Evolutionary conservation across 345 rosid genomes (phyloP), one percentile per base, ranked within the genome.

Genomic region (Syzygium jambos): DNA sequence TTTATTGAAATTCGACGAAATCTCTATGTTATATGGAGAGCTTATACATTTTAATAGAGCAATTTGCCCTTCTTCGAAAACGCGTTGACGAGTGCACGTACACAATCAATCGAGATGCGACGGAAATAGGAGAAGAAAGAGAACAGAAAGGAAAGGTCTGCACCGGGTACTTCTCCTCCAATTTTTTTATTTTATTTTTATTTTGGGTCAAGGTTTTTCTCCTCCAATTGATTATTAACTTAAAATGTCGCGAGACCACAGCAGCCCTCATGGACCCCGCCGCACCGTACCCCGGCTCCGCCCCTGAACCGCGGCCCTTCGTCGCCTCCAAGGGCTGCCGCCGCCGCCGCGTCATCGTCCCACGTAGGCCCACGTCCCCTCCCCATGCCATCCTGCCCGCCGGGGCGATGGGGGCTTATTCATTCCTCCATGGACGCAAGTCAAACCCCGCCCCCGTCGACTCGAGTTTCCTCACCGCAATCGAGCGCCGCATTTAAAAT

Each of bases 301-400:
- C 78, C 29, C 38, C 38, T 4, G 56, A 57, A 59, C 85, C 78
- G 21, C 5, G 90, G 38, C 92, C 85, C 53, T 85, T 88, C 23
- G 86, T 23, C 10, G 41, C 41, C 85, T 5, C 89, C 29, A 91
- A 91, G 86, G 56, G 94, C 89, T 91, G 27, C 77, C 21, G 29
- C 89, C 92, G 27, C 77, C 21, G 25, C 88, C 90, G 87, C 52
- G 53, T 89, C 86, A 85, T 5, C 90, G 23, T 55, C 6, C 78
- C 86, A 5, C 84, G 73, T n/a, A n/a, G n/a, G n/a, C 3, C 49
- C 84, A 46, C 46, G 46, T 52, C 52, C 27, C 21, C 55, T n/a
- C 27, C 21, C 55, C 22, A 17, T 53, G 56, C 56, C 56, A 17
- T 16, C 22, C 56, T 53, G 0, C 3, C 56, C 22, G 43, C 43